These are phyloP conservation scores for Silene noctiflora DNA, from an alignment of 179 eudicot genomes.

Conservation along the genomic window DNA sequence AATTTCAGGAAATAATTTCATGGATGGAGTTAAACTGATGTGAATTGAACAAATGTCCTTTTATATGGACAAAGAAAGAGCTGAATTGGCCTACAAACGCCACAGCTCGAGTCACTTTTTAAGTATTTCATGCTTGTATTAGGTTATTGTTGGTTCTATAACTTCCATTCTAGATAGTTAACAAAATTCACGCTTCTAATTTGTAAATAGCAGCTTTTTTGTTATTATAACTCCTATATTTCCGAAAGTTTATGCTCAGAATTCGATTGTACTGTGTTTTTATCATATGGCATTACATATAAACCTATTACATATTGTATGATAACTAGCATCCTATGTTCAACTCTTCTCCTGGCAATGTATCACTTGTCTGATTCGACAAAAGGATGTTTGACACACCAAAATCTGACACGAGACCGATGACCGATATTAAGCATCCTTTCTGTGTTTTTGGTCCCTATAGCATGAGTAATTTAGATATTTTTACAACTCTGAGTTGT, in stretches of 20 bases:
- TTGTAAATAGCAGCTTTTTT: neutral
- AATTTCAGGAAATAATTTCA: neutral
- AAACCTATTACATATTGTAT: neutral
- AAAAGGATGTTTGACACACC: too few relatives aligned
- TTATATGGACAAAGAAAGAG: neutral
- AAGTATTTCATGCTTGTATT: neutral
- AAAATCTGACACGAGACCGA: neutral
- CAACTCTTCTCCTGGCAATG: neutral
- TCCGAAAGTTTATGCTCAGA: neutral
- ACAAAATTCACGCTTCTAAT: neutral
- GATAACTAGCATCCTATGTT: neutral
- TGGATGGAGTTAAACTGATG: neutral
- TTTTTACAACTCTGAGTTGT: too few relatives aligned
- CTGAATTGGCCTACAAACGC: neutral
- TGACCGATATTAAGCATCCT: neutral
- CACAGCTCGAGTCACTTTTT: neutral
- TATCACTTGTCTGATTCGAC: neutral
- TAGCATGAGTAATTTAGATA: too few relatives aligned
- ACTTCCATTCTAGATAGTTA: neutral
- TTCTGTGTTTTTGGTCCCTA: too few relatives aligned
- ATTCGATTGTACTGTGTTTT: too few relatives aligned
- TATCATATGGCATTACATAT: too few relatives aligned
- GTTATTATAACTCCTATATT: neutral
- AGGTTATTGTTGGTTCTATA: neutral
- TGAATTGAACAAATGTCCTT: neutral